Conservation (phyloP, 805 yeast genomes). For the Babjeviella inositovora region DNA sequence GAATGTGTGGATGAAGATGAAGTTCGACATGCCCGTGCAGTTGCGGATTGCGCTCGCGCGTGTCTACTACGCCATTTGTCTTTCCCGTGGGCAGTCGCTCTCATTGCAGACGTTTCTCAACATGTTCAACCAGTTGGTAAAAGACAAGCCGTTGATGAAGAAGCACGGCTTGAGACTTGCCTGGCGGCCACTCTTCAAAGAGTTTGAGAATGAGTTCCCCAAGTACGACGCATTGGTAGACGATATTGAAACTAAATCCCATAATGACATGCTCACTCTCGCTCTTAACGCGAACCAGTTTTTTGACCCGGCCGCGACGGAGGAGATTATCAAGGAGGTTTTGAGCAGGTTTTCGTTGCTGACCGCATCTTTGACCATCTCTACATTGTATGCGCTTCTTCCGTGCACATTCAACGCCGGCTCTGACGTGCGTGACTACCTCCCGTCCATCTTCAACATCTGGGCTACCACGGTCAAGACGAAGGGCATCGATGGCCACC, state of each 20-base stretch:
- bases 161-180: conserved; percentile 26
- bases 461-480: conserved; percentile 44
- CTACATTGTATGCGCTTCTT: conserved; percentile 33
- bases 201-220: conserved; percentile 18
- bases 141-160: conserved; percentile 22
- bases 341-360: conserved; percentile 35
- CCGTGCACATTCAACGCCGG: conserved; percentile 22
- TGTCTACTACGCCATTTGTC: conserved; percentile 56
- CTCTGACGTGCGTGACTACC: conserved; percentile 31
- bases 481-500: conserved; percentile 40
- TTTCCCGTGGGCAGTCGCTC: conserved; percentile 57
- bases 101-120: conserved; percentile 44
- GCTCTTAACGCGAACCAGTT: conserved; percentile 39
- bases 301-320: conserved; percentile 30
- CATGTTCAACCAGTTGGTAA: conserved; percentile 41
- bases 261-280: conserved; percentile 28
- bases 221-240: conserved; percentile 11
- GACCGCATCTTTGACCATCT: conserved; percentile 32
- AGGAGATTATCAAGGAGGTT: conserved; percentile 30
- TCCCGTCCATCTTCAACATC: conserved; percentile 54
- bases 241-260: conserved; percentile 26
- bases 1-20: conserved; percentile 61
- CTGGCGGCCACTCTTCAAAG: conserved; percentile 28
- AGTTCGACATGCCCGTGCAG: conserved; percentile 60
- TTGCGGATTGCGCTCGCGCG: conserved; percentile 44